Conservation (phyloP, 345 rosid species). For the Boechera retrofracta region DNA sequence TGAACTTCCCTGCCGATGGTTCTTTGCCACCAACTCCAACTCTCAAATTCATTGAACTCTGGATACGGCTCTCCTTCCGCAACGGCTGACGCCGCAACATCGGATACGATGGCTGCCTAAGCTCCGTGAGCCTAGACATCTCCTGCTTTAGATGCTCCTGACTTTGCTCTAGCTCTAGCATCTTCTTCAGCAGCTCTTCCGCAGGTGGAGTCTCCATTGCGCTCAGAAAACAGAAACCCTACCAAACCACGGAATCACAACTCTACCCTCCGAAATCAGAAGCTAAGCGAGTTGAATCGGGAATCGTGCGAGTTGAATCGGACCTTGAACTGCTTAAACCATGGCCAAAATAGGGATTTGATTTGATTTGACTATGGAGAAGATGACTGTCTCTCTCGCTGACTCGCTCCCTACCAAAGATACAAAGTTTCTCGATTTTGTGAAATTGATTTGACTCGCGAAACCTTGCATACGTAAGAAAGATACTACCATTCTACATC, state of each 20-base stretch:
- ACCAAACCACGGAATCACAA: neutral
- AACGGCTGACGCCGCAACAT: slow-evolving; percentile 67
- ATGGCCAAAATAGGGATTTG: neutral
- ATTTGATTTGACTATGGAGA: slow-evolving; percentile 16
- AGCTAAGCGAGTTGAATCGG: slow-evolving; percentile 35
- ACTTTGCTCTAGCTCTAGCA: slow-evolving; percentile 80
- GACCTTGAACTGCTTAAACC: slow-evolving; percentile 18
- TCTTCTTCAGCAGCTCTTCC: slow-evolving; percentile 79
- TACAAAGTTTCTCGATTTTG: neutral
- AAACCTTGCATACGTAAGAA: too few relatives aligned
- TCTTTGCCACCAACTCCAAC: slow-evolving; percentile 24
- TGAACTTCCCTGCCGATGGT: slow-evolving; percentile 64
- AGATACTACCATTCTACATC: neutral
- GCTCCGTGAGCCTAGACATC: slow-evolving; percentile 68
- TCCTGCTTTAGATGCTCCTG: slow-evolving; percentile 79
- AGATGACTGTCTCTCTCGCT: neutral
- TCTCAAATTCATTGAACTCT: slow-evolving; percentile 35
- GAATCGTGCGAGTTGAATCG: slow-evolving; percentile 33
- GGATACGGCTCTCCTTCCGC: slow-evolving; percentile 69
- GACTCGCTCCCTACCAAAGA: neutral
- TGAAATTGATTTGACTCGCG: too few relatives aligned
- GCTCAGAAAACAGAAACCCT: neutral
- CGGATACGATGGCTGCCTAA: slow-evolving; percentile 74
- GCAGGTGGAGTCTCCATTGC: slow-evolving; percentile 67
- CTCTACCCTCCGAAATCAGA: slow-evolving; percentile 14